Evolutionary conservation across 2,329 filamentous ascomycete genomes (phyloP).

Genomic region (Monilinia aucupariae): DNA sequence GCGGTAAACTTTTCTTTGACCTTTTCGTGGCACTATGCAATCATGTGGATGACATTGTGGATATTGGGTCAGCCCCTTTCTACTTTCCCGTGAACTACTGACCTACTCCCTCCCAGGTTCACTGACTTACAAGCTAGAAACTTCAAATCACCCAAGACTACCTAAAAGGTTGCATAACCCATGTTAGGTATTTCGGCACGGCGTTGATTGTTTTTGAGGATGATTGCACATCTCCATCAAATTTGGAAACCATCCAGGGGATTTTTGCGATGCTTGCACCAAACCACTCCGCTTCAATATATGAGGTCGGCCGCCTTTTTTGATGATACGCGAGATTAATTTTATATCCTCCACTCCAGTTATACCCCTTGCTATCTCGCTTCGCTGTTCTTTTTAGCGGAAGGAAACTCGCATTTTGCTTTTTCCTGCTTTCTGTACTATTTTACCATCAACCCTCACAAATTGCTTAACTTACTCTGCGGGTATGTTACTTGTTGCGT

Average conservation of each 20-base stretch:
- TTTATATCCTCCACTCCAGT: constrained; percentile 37
- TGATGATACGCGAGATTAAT: constrained; percentile 14
- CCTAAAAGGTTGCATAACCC: constrained; percentile 39
- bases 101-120: constrained; percentile 23
- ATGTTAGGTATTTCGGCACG: constrained; percentile 31
- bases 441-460: constrained; percentile 14
- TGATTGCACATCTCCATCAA: constrained; percentile 37
- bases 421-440: constrained; percentile 32
- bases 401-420: constrained; percentile 30
- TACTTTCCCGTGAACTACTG: constrained; percentile 17
- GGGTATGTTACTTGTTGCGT: constrained; percentile 17
- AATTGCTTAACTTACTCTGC: constrained; percentile 19
- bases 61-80: constrained; percentile 51
- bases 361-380: constrained; percentile 34
- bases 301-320: constrained; percentile 43
- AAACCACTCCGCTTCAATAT: constrained; percentile 36
- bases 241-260: constrained; percentile 35
- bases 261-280: constrained; percentile 30
- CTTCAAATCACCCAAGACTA: constrained; percentile 48
- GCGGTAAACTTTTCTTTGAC: constrained; percentile 92
- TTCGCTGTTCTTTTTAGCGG: constrained; percentile 31
- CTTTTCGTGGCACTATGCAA: constrained; percentile 98
- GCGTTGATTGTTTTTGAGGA: constrained; percentile 34
- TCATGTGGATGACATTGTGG: constrained; percentile 92
- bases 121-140: constrained; percentile 38